Evolutionary conservation across 1,139 yeast species (phyloP), one percentile per base, ranked within the genome.

Genomic region (Geotrichum bryndzae): DNA sequence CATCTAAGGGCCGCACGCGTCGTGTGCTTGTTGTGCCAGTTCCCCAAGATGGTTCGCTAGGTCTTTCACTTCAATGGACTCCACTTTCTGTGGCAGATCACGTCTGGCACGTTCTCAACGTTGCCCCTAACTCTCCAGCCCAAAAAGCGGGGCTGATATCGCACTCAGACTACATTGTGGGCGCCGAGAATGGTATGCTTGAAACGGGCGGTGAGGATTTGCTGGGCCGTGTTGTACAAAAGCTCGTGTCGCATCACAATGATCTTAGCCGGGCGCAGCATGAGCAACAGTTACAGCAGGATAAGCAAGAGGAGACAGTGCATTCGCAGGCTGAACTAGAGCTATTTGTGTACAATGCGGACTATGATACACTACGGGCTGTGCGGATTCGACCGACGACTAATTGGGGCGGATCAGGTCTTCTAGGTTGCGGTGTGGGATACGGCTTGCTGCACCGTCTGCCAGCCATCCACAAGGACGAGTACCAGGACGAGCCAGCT

Each of bases 341-440:
- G 66, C 78, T 94, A 38, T 89, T 88, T 71, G 97, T 92, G 0
- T 94, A 92, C 75, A 94, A 94, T 73, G 92, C 88, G 68, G 95
- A 88, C 68, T 86, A 85, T 69, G 95, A 92, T 72, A 81, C 88
- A 6, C 85, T 90, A 57, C 82, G 98, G 67, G 97, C 97, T 0
- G 96, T 92, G 3, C 84, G 90, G 0, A 90, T 92, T 27, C 79
- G 84, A 61, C 90, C 92, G 2, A 80, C 80, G 64, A 76, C 76
- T 11, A 71, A 72, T 29, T 83, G 86, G 84, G 87, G 87, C 27
- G 87, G 88, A 0, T 81, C 79, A 65, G 97, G 97, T 0, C 79
- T 91, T 48, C 77, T 94, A 53, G 99, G 99, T 1, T 92, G 97
- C 75, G 96, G 92, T 67, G 96, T 94, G 11, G 98, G 97, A 0